These are phyloP conservation scores for Entamoeba moshkovskii DNA, from an alignment of 208 protist species.

Conservation along the genomic window DNA sequence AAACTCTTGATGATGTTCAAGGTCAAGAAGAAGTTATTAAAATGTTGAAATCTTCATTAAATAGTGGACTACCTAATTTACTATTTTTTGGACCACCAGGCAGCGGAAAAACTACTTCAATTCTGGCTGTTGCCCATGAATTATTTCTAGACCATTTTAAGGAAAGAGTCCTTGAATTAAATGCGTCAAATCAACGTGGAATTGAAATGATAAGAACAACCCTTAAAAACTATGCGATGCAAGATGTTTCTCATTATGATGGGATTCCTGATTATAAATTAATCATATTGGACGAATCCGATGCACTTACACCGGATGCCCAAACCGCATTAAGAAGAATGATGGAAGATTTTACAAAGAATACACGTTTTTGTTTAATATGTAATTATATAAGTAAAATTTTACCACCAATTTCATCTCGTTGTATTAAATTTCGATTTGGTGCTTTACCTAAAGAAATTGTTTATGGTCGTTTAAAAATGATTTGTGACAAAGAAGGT, in stretches of 20 bases:
- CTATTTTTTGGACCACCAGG: constrained; percentile 89
- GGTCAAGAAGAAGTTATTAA: constrained; percentile 13
- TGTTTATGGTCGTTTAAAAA: background rate
- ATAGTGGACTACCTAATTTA: constrained; percentile 78
- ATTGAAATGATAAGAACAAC: constrained; percentile 88
- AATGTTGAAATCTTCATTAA: background rate
- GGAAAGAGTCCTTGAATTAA: constrained; percentile 90
- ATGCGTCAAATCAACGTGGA: constrained; percentile 94
- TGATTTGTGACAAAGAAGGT: constrained; percentile 1
- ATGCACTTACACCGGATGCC: constrained; percentile 87
- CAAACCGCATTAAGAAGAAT: constrained; percentile 86
- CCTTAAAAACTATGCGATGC: constrained; percentile 87
- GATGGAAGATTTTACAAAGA: constrained; percentile 86
- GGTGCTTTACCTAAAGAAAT: constrained; percentile 33
- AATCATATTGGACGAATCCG: constrained; percentile 96
- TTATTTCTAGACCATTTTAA: constrained; percentile 70
- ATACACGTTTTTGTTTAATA: constrained; percentile 90
- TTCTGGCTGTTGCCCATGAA: constrained; percentile 81
- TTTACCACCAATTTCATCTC: constrained; percentile 91
- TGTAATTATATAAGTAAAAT: constrained; percentile 96
- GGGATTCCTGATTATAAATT: constrained; percentile 75
- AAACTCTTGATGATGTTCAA: constrained; percentile 2
- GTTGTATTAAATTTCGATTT: constrained; percentile 97
- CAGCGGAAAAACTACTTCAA: constrained; percentile 86
- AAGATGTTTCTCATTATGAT: background rate